These are phyloP conservation scores for Fusarium acutatum DNA, from an alignment of 2,329 filamentous ascomycete genomes.

Conservation along the genomic window DNA sequence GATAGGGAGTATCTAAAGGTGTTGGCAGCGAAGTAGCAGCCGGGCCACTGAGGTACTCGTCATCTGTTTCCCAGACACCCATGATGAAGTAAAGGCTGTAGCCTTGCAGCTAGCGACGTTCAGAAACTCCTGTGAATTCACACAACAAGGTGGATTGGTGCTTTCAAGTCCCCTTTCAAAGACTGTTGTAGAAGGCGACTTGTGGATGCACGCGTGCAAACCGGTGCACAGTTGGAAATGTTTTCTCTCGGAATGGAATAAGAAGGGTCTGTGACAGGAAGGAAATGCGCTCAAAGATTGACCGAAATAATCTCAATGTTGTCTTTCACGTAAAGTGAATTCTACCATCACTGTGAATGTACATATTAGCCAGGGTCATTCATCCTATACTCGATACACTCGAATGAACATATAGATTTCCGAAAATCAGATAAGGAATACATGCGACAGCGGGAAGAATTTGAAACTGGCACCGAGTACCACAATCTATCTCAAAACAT, in stretches of 20 bases:
- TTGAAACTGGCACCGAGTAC: constrained; percentile 17
- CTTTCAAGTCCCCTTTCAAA: neutral
- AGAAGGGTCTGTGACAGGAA: neutral
- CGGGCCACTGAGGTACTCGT: constrained; percentile 64
- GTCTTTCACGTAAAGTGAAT: neutral
- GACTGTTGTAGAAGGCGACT: neutral
- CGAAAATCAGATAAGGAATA: neutral
- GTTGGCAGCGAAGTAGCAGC: constrained; percentile 71
- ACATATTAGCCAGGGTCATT: neutral
- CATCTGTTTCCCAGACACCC: constrained; percentile 69
- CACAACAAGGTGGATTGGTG: neutral
- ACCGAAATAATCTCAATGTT: constrained; percentile 6
- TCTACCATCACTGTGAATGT: constrained; percentile 10
- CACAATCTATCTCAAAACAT: constrained; percentile 15
- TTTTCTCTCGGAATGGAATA: neutral
- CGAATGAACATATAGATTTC: neutral
- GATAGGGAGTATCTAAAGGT: constrained; percentile 75
- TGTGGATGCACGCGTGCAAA: constrained; percentile 15
- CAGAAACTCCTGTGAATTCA: neutral
- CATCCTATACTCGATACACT: neutral
- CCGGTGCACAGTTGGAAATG: constrained; percentile 26
- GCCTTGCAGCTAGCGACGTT: neutral
- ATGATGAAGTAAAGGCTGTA: constrained; percentile 48
- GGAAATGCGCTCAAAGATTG: neutral
- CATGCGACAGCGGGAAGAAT: constrained; percentile 6